phyloP scores from a whole-genome alignment of 306 rosid species.

The Castanea sativa region DNA sequence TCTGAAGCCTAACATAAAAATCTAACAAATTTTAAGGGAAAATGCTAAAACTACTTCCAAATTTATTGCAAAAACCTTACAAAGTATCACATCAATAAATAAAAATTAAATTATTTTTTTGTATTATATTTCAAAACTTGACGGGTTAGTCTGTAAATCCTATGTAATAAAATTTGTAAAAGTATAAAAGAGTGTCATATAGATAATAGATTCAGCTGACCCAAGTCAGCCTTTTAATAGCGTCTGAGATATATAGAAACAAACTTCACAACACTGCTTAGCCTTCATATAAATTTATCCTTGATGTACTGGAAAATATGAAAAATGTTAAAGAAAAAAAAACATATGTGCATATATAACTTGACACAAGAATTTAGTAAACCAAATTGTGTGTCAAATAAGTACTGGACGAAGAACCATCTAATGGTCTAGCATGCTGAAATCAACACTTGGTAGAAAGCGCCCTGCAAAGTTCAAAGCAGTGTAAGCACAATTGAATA shows the following conservation, averaged over 20 bases:
- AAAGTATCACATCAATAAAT: too few species aligned
- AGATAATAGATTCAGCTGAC: background rate
- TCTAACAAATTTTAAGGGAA: background rate
- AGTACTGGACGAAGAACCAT: constrained; percentile 1
- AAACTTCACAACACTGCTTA: background rate
- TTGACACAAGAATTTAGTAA: background rate
- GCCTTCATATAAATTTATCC: too few species aligned
- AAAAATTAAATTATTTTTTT: too few species aligned
- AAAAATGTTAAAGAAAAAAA: too few species aligned
- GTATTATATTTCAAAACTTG: too few species aligned
- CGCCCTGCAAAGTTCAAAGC: constrained; percentile 44
- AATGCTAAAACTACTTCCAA: too few species aligned
- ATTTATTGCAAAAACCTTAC: too few species aligned
- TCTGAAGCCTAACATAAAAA: background rate
- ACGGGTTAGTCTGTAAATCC: too few species aligned
- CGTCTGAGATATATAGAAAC: background rate
- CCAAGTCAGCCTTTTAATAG: background rate
- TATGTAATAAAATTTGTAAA: too few species aligned
- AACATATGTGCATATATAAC: too few species aligned
- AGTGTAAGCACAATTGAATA: background rate
- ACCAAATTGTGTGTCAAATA: background rate
- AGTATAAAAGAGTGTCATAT: background rate
- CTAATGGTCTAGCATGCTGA: constrained; percentile 9
- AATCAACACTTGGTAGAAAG: constrained; percentile 46
- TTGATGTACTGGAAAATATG: too few species aligned